These are phyloP conservation scores for Plasmodium billcollinsi DNA, from an alignment of 169 alveolate species.

Conservation along the genomic window DNA sequence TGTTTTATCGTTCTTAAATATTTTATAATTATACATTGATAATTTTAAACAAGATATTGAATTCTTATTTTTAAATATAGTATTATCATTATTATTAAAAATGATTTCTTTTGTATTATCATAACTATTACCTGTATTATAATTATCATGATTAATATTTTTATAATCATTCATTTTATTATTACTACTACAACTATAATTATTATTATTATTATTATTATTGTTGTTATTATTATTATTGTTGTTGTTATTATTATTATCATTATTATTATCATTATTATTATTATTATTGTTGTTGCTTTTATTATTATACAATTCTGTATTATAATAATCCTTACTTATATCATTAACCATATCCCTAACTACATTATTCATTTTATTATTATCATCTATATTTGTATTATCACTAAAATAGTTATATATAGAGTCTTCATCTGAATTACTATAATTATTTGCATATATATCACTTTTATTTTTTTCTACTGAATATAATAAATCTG, in stretches of 20 bases:
- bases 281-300: no score
- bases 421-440: constrained; percentile 27
- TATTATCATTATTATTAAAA: background rate
- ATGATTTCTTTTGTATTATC: constrained; percentile 18
- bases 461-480: no score
- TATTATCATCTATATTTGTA: constrained; percentile 8
- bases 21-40: constrained; percentile 31
- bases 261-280: no score
- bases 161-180: background rate
- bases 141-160: constrained; percentile 17
- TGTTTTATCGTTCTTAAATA: constrained; percentile 12
- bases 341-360: no score
- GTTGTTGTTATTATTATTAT: no score
- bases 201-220: no score
- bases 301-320: no score
- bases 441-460: background rate
- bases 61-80: background rate
- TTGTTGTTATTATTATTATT: no score
- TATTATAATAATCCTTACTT: no score
- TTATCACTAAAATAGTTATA: constrained; percentile 32
- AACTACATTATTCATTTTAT: no score
- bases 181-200: no score
- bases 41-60: constrained; percentile 1
- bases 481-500: no score
- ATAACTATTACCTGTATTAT: constrained; percentile 7